Percentiles rank a stretch among this genome's conserved stretches.
phyloP scores from a whole-genome alignment of 805 yeast genomes.

The Zygosaccharomyces kombuchaensis region DNA sequence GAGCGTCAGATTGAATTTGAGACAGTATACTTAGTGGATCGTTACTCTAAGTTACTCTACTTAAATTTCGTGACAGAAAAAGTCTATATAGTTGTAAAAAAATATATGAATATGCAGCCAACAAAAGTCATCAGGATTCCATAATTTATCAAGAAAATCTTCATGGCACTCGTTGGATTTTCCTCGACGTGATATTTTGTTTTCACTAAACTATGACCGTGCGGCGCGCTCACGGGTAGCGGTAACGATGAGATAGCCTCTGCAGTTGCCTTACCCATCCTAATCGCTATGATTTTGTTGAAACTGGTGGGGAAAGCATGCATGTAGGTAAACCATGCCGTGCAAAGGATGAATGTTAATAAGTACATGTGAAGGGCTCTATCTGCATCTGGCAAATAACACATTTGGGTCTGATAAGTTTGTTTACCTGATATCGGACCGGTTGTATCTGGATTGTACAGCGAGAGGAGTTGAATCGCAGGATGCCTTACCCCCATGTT shows the following conservation, averaged over 20 bases:
- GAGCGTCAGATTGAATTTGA: conserved; percentile 24
- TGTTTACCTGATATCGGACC: conserved; percentile 16
- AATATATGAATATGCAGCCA: conserved; percentile 11
- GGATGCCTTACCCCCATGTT: conserved; percentile 86
- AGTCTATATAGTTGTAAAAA: conserved; percentile 5
- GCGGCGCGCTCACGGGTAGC: conserved; percentile 20
- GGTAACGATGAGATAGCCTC: conserved; percentile 16
- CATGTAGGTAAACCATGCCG: conserved; percentile 20
- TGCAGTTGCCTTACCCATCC: conserved; percentile 10
- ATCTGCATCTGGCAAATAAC: conserved; percentile 56
- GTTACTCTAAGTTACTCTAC: neutral
- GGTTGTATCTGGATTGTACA: conserved; percentile 43
- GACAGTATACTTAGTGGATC: conserved; percentile 9
- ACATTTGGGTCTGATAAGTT: conserved; percentile 44
- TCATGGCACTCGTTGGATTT: conserved; percentile 4
- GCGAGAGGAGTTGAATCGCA: conserved; percentile 77
- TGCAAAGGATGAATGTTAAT: conserved; percentile 21
- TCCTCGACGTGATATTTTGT: conserved; percentile 10
- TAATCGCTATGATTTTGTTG: conserved; percentile 15
- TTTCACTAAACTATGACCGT: neutral
- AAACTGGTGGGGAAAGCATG: conserved; percentile 31
- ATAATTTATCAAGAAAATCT: conserved; percentile 8
- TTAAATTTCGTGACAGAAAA: neutral
- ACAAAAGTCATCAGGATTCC: conserved; percentile 7
- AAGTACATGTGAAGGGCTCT: conserved; percentile 39